Percentiles rank a stretch among this genome's conserved stretches.
Conservation (phyloP, 257 asterid species). For the Verbena officinalis region DNA sequence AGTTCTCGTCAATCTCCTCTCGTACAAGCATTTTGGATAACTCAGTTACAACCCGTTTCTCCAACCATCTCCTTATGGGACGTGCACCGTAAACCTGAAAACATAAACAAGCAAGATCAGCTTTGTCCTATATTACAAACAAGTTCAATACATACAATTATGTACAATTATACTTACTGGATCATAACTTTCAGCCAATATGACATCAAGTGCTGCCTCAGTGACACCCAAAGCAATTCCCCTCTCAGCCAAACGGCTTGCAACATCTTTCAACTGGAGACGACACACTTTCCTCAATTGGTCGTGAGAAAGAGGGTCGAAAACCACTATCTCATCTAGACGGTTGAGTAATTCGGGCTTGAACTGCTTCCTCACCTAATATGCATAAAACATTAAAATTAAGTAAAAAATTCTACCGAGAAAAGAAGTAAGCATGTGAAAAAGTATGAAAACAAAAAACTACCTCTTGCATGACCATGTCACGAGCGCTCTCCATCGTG, state of each 20-base stretch:
- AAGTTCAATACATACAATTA: neutral
- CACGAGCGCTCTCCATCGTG: constrained; percentile 75
- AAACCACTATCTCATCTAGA: constrained; percentile 85
- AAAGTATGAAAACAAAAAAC: neutral
- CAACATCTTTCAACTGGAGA: constrained; percentile 79
- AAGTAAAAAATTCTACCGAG: neutral
- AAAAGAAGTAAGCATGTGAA: neutral
- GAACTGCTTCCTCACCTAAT: constrained; percentile 84
- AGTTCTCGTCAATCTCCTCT: constrained; percentile 87
- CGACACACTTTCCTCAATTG: constrained; percentile 84
- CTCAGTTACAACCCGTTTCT: constrained; percentile 82
- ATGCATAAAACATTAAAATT: neutral
- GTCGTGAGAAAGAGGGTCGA: constrained; percentile 85
- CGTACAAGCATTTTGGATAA: constrained; percentile 78
- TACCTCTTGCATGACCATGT: constrained; percentile 90
- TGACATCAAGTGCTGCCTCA: constrained; percentile 74
- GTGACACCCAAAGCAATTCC: constrained; percentile 86
- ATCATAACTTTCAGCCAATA: constrained; percentile 74
- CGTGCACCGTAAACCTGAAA: constrained; percentile 82
- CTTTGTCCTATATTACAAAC: neutral
- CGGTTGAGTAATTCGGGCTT: constrained; percentile 88
- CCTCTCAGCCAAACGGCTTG: constrained; percentile 78
- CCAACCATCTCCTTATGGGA: constrained; percentile 92
- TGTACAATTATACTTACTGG: constrained; percentile 52
- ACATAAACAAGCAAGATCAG: neutral